These are phyloP conservation scores for Leccinum pseudoinsigne DNA, from an alignment of 1,284 basidiomycete genomes.

Conservation along the genomic window DNA sequence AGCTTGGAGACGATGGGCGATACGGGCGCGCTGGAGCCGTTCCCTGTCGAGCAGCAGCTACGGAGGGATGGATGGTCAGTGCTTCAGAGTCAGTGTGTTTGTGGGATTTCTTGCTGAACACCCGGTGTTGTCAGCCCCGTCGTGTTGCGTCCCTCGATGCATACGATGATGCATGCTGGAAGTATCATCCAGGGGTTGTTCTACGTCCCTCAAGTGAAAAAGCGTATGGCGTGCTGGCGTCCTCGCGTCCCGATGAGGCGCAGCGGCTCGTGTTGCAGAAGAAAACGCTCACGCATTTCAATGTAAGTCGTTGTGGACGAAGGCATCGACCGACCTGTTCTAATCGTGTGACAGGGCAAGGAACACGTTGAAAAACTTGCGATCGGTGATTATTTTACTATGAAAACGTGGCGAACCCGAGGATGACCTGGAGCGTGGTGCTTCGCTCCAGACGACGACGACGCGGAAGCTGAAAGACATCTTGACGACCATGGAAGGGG, in stretches of 20 bases:
- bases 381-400: slow-evolving; percentile 63
- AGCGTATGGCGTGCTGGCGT: slow-evolving; percentile 48
- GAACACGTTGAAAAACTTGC: slow-evolving; percentile 60
- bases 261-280: slow-evolving; percentile 46
- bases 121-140: slow-evolving; percentile 48
- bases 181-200: slow-evolving; percentile 64
- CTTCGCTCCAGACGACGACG: slow-evolving; percentile 41
- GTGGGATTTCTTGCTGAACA: neutral
- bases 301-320: slow-evolving; percentile 44
- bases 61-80: slow-evolving; percentile 57
- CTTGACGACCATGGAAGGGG: slow-evolving; percentile 50
- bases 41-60: slow-evolving; percentile 49
- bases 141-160: slow-evolving; percentile 56
- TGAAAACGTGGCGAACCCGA: slow-evolving; percentile 58
- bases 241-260: slow-evolving; percentile 45
- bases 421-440: slow-evolving; percentile 47
- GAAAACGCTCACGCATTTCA: slow-evolving; percentile 47
- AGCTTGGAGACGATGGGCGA: slow-evolving; percentile 46
- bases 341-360: slow-evolving; percentile 44
- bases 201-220: slow-evolving; percentile 65
- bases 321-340: neutral
- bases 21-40: slow-evolving; percentile 36
- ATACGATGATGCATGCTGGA: slow-evolving; percentile 52
- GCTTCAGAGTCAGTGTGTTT: neutral
- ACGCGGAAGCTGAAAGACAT: slow-evolving; percentile 50